These are phyloP conservation scores for Phlyctochytrium bullatum DNA, from an alignment of 192 early-diverging fungal species.

Conservation along the genomic window DNA sequence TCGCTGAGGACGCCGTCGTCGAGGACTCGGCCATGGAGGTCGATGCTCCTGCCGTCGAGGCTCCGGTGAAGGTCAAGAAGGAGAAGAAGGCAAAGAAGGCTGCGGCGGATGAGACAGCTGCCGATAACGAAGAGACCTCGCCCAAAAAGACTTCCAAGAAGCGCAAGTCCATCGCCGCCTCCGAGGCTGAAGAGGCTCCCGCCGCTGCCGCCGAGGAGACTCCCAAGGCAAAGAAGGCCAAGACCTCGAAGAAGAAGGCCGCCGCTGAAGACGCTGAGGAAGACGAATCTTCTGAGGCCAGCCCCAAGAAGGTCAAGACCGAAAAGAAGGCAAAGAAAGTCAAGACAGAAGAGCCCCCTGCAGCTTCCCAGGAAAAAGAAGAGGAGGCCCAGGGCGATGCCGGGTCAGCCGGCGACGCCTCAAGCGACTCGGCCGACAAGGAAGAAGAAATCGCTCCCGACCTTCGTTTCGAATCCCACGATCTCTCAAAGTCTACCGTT, in stretches of 20 bases:
- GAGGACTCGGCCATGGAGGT: slow-evolving; percentile 3
- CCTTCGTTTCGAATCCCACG: slow-evolving; percentile 27
- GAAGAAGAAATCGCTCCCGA: slow-evolving; percentile 14
- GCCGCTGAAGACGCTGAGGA: slow-evolving; percentile 8
- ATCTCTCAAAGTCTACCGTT: slow-evolving; percentile 57
- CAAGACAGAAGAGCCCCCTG: slow-evolving; percentile 8
- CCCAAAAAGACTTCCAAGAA: slow-evolving; percentile 10
- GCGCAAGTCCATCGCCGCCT: slow-evolving; percentile 12
- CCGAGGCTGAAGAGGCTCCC: slow-evolving; percentile 16
- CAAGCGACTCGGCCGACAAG: background rate
- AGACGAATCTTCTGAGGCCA: slow-evolving; percentile 11
- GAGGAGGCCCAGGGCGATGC: background rate
- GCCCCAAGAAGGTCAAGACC: slow-evolving; percentile 7
- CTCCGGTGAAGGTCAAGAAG: slow-evolving; percentile 29
- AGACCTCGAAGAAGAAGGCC: slow-evolving; percentile 30
- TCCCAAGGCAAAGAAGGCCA: no score
- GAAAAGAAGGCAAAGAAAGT: slow-evolving; percentile 14
- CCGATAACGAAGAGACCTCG: background rate
- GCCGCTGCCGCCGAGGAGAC: slow-evolving; percentile 5
- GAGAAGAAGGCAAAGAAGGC: slow-evolving; percentile 20
- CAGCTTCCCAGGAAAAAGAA: slow-evolving; percentile 1
- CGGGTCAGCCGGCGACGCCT: background rate
- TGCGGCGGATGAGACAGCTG: background rate
- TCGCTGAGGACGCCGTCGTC: background rate
- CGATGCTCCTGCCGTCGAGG: slow-evolving; percentile 1